Evolutionary conservation across 768 basidiomycete species (phyloP), one percentile per base, ranked within the genome.

Genomic region (Suillus paluster): DNA sequence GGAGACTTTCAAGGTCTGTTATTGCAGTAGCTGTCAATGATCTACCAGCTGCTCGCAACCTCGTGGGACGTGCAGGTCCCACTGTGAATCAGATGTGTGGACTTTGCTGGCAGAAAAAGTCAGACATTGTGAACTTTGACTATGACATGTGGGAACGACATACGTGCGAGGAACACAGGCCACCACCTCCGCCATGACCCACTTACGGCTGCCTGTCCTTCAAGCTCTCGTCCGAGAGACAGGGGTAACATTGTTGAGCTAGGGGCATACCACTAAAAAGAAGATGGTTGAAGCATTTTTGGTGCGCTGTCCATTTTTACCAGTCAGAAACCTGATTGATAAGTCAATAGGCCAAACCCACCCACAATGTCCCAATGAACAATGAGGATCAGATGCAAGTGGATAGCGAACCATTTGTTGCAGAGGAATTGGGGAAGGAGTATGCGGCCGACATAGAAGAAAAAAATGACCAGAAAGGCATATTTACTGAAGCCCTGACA

Each of bases 51-150:
- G 63, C 70, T 17, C 64, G 71, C 1, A 70, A 74, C 55, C 60
- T 73, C 8, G 62, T 66, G 6, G 76, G 76, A 36, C 1, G 27
- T 5, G n/a, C 10, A 12, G 41, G 55, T 25, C 45, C 63, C 10
- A 62, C 55, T 1, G 60, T 72, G 0, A 60, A 61, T 1, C 55
- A 64, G n/a, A 72, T 75, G 61, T 79, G 78, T 56, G 67, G 71
- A 2, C 59, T 69, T 17, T 79, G 77, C 39, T 36, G 58, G 21
- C 46, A 72, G 14, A 52, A 57, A 15, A 60, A 56, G 25, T 41
- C 67, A n/a, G 60, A 77, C n/a, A 73, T 77, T 15, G 61, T 71
- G 33, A 63, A 74, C 33, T 49, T 77, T 3, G 71, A 76, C 54
- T 53, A 42, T 25, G 5, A 25, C 17, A 59, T 62, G 15, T 79